phyloP scores from a whole-genome alignment of 805 yeast species.

The Candida silvatica region DNA sequence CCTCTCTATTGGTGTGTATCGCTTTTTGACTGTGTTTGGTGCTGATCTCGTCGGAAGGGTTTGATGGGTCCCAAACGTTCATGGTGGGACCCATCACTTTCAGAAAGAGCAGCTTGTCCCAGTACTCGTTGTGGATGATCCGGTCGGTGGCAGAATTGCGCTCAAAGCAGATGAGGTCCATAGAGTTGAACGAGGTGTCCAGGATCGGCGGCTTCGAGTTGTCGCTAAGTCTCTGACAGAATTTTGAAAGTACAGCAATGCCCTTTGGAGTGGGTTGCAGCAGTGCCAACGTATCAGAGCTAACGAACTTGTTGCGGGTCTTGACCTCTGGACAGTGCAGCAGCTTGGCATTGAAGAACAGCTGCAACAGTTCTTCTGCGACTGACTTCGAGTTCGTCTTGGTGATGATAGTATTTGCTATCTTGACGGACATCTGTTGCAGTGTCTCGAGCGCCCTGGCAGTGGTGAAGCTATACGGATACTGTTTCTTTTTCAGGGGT shows the following conservation, averaged over 20 bases:
- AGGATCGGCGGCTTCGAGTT: conserved; percentile 24
- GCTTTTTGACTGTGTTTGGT: too few species aligned
- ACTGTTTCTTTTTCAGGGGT: conserved; percentile 11
- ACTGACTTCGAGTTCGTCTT: conserved; percentile 43
- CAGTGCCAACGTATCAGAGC: conserved; percentile 29
- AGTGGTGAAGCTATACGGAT: conserved; percentile 46
- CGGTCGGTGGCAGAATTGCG: conserved; percentile 50
- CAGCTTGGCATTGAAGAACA: conserved; percentile 53
- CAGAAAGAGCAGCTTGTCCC: conserved; percentile 57
- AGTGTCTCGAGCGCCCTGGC: conserved; percentile 44
- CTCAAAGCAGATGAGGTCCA: conserved; percentile 63
- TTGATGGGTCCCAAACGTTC: conserved; percentile 59
- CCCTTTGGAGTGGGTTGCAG: conserved; percentile 94
- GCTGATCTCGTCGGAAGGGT: conserved; percentile 39
- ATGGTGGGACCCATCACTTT: conserved; percentile 55
- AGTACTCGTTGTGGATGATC: conserved; percentile 51
- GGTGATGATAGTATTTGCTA: conserved; percentile 40
- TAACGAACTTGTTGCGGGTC: conserved; percentile 35
- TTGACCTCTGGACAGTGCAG: conserved; percentile 72
- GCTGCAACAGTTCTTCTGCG: conserved; percentile 36
- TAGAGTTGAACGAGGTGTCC: conserved; percentile 53
- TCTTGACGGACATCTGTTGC: conserved; percentile 35
- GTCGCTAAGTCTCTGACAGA: conserved; percentile 39
- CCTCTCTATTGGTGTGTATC: too few species aligned
- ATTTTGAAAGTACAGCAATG: conserved; percentile 55